phyloP scores from a whole-genome alignment of 352 stramenopile genomes.

The Globisporangium radiosum region DNA sequence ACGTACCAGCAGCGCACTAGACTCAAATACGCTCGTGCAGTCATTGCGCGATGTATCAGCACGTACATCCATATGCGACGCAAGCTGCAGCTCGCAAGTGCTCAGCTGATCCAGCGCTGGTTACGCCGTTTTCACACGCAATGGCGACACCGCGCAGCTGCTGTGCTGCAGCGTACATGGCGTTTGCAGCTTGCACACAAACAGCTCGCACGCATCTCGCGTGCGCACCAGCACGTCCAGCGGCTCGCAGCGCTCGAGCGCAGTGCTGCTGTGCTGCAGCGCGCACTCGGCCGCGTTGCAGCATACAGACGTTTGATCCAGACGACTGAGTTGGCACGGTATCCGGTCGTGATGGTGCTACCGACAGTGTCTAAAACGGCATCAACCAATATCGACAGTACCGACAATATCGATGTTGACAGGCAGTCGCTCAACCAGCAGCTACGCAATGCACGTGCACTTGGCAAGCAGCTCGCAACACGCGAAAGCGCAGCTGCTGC shows the following conservation, averaged over 20 bases:
- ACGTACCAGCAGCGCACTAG: conserved; percentile 2
- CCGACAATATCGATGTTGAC: neutral
- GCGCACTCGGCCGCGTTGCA: conserved; percentile 18
- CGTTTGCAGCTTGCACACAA: conserved; percentile 24
- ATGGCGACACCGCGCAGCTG: conserved; percentile 11
- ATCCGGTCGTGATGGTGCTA: conserved; percentile 18
- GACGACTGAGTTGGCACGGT: conserved; percentile 21
- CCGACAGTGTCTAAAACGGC: conserved; percentile 1
- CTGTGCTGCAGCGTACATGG: conserved; percentile 42
- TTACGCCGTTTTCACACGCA: conserved; percentile 8
- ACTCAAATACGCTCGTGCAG: conserved; percentile 7
- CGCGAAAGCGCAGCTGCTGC: conserved; percentile 18
- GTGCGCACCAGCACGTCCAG: conserved; percentile 23
- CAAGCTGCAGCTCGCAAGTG: neutral
- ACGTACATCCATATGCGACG: conserved; percentile 8
- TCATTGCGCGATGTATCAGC: conserved; percentile 20
- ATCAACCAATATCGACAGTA: neutral
- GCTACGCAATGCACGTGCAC: conserved; percentile 15
- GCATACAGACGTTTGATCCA: conserved; percentile 25
- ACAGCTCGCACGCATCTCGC: conserved; percentile 24
- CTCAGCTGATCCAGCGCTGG: conserved; percentile 27
- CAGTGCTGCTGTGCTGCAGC: conserved; percentile 43
- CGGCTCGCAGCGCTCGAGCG: conserved; percentile 21
- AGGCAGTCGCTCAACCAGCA: conserved; percentile 9
- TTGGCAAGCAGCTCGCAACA: conserved; percentile 23